Conservation (phyloP, 164 flowering plant species). For the Vitis riparia region DNA sequence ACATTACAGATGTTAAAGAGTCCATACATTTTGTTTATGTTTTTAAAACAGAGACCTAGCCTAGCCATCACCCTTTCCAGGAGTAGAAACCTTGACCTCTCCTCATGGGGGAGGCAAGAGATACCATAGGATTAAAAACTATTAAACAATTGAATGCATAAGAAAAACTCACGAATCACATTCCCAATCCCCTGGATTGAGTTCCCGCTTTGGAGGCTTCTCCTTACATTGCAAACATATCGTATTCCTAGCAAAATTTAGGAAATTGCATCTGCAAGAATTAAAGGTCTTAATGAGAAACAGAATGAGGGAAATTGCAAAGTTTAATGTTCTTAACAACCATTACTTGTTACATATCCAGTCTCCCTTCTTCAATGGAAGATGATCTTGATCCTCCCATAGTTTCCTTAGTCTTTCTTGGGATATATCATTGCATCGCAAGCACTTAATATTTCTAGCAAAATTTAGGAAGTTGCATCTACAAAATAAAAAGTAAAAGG, state of each 20-base stretch:
- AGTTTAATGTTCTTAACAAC: not conserved
- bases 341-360: slow-evolving; percentile 87
- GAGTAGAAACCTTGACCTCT: too few relatives aligned
- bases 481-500: slow-evolving; percentile 12
- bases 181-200: slow-evolving; percentile 92
- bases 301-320: not conserved
- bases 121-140: too few relatives aligned
- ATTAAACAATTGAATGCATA: not conserved
- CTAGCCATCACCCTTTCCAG: too few relatives aligned
- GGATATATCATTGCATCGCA: slow-evolving; percentile 56
- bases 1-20: not conserved
- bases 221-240: slow-evolving; percentile 77
- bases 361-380: slow-evolving; percentile 90
- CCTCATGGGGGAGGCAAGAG: too few relatives aligned
- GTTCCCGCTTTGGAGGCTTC: slow-evolving; percentile 71
- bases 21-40: too few relatives aligned
- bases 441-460: slow-evolving; percentile 75
- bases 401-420: slow-evolving; percentile 51
- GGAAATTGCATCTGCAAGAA: slow-evolving; percentile 72
- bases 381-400: slow-evolving; percentile 58
- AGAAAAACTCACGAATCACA: slow-evolving; percentile 77
- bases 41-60: not conserved
- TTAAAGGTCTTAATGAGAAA: slow-evolving; percentile 12
- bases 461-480: slow-evolving; percentile 88
- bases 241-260: slow-evolving; percentile 87